Evolutionary conservation across 2,329 filamentous ascomycete species (phyloP), one percentile per base, ranked within the genome.

Genomic region (Penicillium brevicompactum): DNA sequence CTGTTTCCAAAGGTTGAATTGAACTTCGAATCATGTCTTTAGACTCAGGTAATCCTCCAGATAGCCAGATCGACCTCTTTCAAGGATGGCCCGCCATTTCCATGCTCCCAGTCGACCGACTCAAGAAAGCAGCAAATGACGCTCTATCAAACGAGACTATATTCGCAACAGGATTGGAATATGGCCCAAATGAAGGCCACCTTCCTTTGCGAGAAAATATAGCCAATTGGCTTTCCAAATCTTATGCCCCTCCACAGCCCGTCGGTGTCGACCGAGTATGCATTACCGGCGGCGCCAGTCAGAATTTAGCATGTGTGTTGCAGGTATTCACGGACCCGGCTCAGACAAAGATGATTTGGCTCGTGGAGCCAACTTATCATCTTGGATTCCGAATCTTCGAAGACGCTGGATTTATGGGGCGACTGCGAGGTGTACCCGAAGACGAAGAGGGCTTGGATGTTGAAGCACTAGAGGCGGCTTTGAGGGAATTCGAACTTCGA

Each of bases 251-350:
- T 0, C 22, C 59, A 0, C 62, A 71, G 2, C 66, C 73, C 2
- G 76, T 84, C 27, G 65, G 71, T 16, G 69, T 80, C 5, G 79
- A 84, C 2, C 81, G 89, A 22, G 87, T 96, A 48, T 88, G 86
- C 67, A 87, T 96, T 67, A 90, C 89, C 0, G 91, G 91, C 38
- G 92, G 92, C 11, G 92, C 92, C 2, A 89, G 85, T 60, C 91
- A 95, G 77, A 91, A 87, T 67, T 70, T 95, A 2, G 89, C 88
- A 0, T 87, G 85, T 64, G 76, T 95, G 4, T 75, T 96, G 49
- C 84, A 88, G 70, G 88, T 88, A 16, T 96, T 88, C 67, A 89
- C 90, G 0, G 91, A 96, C 70, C 88, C 90, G 1, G 74, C 78
- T 1, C 87, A 85, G 63, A 96, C 91, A 1, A 77, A 81, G 44